Conservation (phyloP, 176 grass and related monocot species). For the Tillandsia fasciculata region DNA sequence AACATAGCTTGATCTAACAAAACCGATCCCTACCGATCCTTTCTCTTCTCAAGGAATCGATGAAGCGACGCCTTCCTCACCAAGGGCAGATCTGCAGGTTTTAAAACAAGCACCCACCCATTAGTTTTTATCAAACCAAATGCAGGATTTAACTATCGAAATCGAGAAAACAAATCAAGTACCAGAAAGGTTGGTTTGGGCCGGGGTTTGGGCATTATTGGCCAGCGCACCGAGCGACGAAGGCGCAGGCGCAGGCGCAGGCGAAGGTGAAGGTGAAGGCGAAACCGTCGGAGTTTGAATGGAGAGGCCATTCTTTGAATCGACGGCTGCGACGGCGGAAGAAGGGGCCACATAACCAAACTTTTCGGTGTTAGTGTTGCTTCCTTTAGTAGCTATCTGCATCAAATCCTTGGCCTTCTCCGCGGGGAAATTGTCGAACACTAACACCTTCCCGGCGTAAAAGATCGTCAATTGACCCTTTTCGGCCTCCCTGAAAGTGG, state of each 20-base stretch:
- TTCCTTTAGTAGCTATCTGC: slow-evolving; percentile 66
- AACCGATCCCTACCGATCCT: slow-evolving; percentile 57
- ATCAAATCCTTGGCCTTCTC: slow-evolving; percentile 89
- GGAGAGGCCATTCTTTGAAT: slow-evolving; percentile 3
- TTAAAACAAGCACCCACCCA: background rate
- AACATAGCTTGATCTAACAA: background rate
- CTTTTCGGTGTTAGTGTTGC: slow-evolving; percentile 17
- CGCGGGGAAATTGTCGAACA: slow-evolving; percentile 88
- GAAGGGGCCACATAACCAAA: slow-evolving; percentile 11
- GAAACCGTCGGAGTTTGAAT: slow-evolving; percentile 7
- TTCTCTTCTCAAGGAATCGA: slow-evolving; percentile 97
- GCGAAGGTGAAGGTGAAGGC: slow-evolving; percentile 20
- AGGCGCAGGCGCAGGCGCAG: slow-evolving; percentile 23
- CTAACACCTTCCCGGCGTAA: slow-evolving; percentile 80
- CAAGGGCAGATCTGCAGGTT: slow-evolving; percentile 69
- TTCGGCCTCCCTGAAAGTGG: slow-evolving; percentile 42
- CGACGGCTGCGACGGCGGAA: slow-evolving; percentile 1
- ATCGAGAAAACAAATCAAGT: slow-evolving; percentile 9
- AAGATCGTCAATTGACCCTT: slow-evolving; percentile 77
- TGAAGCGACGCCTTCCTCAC: slow-evolving; percentile 86
- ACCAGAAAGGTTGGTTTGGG: slow-evolving; percentile 59
- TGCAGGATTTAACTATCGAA: background rate
- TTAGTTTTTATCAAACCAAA: too few relatives aligned
- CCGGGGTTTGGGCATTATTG: slow-evolving; percentile 30
- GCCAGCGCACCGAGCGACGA: slow-evolving; percentile 14